phyloP scores from a whole-genome alignment of 1,284 basidiomycete genomes.

The Tremellales sp. region DNA sequence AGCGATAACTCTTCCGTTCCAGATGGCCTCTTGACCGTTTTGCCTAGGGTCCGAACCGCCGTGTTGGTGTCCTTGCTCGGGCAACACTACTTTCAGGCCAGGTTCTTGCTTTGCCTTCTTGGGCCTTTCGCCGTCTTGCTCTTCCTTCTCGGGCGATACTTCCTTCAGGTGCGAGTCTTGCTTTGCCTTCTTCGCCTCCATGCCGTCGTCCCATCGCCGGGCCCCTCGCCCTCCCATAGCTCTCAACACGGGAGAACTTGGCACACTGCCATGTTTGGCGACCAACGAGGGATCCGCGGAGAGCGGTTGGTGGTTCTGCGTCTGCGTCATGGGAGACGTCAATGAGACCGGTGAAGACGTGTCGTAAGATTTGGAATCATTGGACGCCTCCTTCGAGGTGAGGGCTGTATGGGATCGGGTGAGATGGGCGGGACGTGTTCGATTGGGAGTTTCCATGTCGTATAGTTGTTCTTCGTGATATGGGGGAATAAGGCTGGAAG shows the following conservation, averaged over 20 bases:
- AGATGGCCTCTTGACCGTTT: neutral
- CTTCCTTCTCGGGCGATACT: neutral
- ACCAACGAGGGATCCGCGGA: slow-evolving; percentile 8
- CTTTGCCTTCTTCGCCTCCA: too few relatives aligned
- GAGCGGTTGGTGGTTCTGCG: neutral
- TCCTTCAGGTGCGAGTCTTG: too few relatives aligned
- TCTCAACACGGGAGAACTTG: neutral
- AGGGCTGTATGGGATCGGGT: too few relatives aligned
- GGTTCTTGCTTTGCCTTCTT: neutral
- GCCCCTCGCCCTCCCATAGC: too few relatives aligned
- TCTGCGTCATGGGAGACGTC: too few relatives aligned
- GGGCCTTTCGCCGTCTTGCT: neutral
- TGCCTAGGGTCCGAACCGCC: neutral
- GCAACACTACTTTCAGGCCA: neutral
- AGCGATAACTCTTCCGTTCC: slow-evolving; percentile 31
- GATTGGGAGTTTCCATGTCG: neutral
- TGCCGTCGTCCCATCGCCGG: too few relatives aligned
- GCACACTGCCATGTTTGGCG: slow-evolving; percentile 11
- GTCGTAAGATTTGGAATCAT: too few relatives aligned
- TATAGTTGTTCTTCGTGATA: neutral
- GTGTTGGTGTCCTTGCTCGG: neutral
- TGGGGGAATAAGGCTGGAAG: too few relatives aligned
- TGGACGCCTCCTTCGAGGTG: neutral
- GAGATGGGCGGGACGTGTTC: neutral
- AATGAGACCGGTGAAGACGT: neutral